A percentile compares a stretch with the other conserved stretches of the same genome.
Evolutionary conservation across 805 yeast species (phyloP).

Genomic region (Kazachstania psychrophila): DNA sequence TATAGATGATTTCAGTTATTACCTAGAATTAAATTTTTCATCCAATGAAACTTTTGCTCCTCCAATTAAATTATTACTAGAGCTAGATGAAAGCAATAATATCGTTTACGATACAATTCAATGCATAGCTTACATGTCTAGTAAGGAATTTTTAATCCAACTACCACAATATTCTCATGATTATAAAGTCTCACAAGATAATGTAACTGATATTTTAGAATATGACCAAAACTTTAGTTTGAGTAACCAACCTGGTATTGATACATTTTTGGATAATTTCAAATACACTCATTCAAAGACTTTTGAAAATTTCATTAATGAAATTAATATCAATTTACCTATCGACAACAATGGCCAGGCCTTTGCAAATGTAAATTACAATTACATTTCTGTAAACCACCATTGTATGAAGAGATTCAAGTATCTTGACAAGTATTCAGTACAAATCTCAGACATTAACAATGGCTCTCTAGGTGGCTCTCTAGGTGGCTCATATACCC

Average conservation of each 20-base stretch:
- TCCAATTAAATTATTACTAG: conserved; percentile 24
- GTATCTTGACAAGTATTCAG: conserved; percentile 23
- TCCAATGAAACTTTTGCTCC: conserved; percentile 10
- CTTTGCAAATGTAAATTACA: conserved; percentile 10
- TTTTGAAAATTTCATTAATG: background rate
- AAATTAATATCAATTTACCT: conserved; percentile 2
- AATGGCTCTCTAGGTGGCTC: conserved; percentile 23
- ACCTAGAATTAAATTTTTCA: conserved; percentile 21
- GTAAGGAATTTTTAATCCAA: conserved; percentile 15
- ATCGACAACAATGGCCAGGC: background rate
- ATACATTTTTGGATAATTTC: conserved; percentile 28
- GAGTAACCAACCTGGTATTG: conserved; percentile 37
- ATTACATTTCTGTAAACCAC: conserved; percentile 16
- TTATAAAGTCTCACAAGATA: conserved; percentile 10
- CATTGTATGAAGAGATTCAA: conserved; percentile 21
- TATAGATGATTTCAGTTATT: conserved; percentile 26
- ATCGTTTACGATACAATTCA: conserved; percentile 18
- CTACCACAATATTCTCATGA: conserved; percentile 22
- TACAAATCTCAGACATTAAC: conserved; percentile 25
- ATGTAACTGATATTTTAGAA: conserved; percentile 2
- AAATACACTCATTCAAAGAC: background rate
- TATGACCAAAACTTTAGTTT: background rate
- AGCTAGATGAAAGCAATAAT: conserved; percentile 22
- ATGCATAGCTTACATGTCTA: conserved; percentile 16
- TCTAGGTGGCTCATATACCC: conserved; percentile 21